These are phyloP conservation scores for Achlya hypogyna DNA, from an alignment of 352 stramenopile genomes.

Conservation along the genomic window DNA sequence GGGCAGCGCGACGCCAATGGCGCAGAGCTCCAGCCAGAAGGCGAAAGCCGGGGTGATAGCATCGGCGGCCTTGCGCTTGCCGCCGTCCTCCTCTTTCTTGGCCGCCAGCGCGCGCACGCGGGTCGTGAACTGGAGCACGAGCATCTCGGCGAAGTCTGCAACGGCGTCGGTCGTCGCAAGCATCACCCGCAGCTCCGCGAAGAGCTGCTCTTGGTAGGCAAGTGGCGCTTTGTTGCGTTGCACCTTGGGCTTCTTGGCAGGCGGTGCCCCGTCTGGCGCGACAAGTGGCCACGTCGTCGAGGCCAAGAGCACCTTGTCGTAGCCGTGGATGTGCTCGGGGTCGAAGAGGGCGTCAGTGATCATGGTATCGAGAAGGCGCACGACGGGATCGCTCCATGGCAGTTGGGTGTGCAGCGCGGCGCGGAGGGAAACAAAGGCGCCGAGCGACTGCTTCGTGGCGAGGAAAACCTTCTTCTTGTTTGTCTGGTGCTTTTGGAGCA, in stretches of 20 bases:
- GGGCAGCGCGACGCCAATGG: slow-evolving; percentile 38
- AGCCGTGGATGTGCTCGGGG: slow-evolving; percentile 62
- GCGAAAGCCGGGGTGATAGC: slow-evolving; percentile 77
- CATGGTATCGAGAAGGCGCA: slow-evolving; percentile 40
- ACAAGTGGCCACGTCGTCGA: not conserved
- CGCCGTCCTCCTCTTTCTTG: slow-evolving; percentile 40
- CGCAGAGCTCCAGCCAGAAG: slow-evolving; percentile 79
- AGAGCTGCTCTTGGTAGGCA: slow-evolving; percentile 17
- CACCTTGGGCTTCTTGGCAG: slow-evolving; percentile 7
- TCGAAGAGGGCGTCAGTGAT: slow-evolving; percentile 72
- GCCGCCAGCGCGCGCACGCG: slow-evolving; percentile 50
- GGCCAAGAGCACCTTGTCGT: slow-evolving; percentile 21
- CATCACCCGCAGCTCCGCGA: not conserved
- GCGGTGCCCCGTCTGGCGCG: not conserved
- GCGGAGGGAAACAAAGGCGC: slow-evolving; percentile 28
- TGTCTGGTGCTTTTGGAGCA: slow-evolving; percentile 71
- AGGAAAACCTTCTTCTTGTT: slow-evolving; percentile 87
- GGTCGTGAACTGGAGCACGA: slow-evolving; percentile 43
- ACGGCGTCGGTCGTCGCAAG: slow-evolving; percentile 13
- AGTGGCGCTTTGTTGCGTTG: not conserved
- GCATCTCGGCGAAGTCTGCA: slow-evolving; percentile 49
- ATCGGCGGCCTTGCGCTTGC: slow-evolving; percentile 70
- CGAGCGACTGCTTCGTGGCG: slow-evolving; percentile 66
- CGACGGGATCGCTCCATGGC: not conserved
- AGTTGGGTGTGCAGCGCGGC: not conserved